phyloP scores from a whole-genome alignment of 495 filamentous ascomycete species.

The Penicillium alfredii region DNA sequence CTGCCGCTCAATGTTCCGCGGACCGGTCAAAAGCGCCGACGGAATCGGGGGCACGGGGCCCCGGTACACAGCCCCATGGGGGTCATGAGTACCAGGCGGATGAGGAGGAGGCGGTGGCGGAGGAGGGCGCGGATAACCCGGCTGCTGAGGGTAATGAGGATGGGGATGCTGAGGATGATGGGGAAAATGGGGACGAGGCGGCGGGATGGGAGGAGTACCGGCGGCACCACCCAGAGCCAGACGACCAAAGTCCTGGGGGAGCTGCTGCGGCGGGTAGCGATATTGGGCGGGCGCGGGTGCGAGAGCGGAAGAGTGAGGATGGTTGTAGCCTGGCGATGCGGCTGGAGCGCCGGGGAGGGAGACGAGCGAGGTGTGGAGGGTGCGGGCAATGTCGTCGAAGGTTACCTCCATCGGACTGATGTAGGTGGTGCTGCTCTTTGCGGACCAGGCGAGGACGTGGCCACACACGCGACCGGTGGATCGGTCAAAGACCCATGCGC shows the following conservation, averaged over 20 bases:
- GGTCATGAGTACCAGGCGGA: conserved; percentile 15
- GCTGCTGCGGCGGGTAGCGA: conserved; percentile 24
- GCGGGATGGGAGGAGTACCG: conserved; percentile 9
- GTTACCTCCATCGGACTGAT: conserved; percentile 93
- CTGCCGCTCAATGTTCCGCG: conserved; percentile 37
- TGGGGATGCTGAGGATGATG: conserved; percentile 3
- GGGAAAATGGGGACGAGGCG: conserved; percentile 10
- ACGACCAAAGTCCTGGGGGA: conserved; percentile 32
- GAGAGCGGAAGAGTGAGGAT: conserved; percentile 8
- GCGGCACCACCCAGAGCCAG: conserved; percentile 12
- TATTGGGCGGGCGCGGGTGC: conserved; percentile 9
- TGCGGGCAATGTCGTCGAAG: conserved; percentile 74
- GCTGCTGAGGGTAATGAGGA: background rate
- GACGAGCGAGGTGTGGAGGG: conserved; percentile 47
- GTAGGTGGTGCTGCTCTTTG: conserved; percentile 69
- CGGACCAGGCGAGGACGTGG: conserved; percentile 82
- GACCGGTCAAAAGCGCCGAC: conserved; percentile 27
- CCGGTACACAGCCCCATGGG: conserved; percentile 12
- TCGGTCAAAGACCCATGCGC: conserved; percentile 88
- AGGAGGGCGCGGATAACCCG: conserved; percentile 11
- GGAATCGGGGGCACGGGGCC: conserved; percentile 25
- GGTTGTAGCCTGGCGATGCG: conserved; percentile 21
- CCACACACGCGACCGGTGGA: conserved; percentile 74
- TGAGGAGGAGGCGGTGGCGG: conserved; percentile 18
- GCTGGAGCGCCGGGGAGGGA: conserved; percentile 33